Base-by-base conservation (phyloP, 2,329 filamentous ascomycete genomes). In the Immersiporthe knoxdaviesiana region DNA sequence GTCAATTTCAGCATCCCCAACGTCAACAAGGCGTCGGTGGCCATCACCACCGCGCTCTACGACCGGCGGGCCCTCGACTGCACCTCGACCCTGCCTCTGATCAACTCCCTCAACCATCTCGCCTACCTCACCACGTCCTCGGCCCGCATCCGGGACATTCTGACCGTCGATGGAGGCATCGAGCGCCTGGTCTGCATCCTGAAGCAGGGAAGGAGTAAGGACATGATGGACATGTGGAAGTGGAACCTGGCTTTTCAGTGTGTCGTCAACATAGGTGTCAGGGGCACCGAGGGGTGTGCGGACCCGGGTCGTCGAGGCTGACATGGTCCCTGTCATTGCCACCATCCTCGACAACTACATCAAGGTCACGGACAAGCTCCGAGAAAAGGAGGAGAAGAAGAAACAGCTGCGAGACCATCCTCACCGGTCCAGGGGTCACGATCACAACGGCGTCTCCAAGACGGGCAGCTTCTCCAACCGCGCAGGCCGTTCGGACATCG, bases 201-300 rank as follows among this genome's bases (percentile, higher is more conserved):
- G 80, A 99, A 99, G 82, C 93, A 97, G 81, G 96, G 96, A 72
- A 88, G 96, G 78, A 97, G 93, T 82, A 97, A 94, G 81, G 95
- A 99, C 79, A 91, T 97, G 90, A 97, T 98, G 95, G 95, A 97
- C 80, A 97, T 97, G 92, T 99, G 96, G 96, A 98, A 98, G 82
- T 99, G 96, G 96, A 99, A 97, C 78, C 87, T 99, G 72, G 96
- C 96, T 66, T 99, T 99, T 80, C 96, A 98, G 81, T 99, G 96
- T 80, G 94, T 98, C 73, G 96, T 99, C 78, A 99, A 99, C 80
- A 98, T 99, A 77, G 96, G 96, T 68, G 95, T 99, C 70, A 89
- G 96, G 74, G 96, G 96, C 70, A 97, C 96, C 16, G 96, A 99
- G 82, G n/a, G 90, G 89, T 74, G 96, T 99, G 70, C 89, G 96